Evolutionary conservation across 1,139 yeast genomes (phyloP).

Genomic region (Taphrina flavorubra): DNA sequence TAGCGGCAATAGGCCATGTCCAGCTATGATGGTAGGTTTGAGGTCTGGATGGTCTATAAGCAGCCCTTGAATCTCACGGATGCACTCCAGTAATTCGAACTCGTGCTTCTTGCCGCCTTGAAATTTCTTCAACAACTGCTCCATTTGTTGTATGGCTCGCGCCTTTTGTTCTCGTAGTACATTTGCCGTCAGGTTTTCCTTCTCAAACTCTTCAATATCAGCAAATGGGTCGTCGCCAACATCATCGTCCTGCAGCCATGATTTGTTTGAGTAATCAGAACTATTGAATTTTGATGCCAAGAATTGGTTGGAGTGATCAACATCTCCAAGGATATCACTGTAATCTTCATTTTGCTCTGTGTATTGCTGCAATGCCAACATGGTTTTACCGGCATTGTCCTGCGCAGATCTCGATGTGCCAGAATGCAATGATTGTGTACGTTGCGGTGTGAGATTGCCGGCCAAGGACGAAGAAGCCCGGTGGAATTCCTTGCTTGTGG

Average conservation of each 20-base stretch:
- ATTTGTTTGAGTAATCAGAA: conserved; percentile 14
- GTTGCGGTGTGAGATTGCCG: background rate
- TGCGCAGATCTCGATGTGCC: background rate
- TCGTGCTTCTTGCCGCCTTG: conserved; percentile 43
- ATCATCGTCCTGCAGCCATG: conserved; percentile 40
- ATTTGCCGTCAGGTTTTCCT: conserved; percentile 46
- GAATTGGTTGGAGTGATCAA: background rate
- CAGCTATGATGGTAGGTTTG: conserved; percentile 53
- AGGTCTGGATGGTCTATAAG: conserved; percentile 54
- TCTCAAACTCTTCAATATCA: conserved; percentile 45
- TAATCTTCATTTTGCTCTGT: conserved; percentile 33
- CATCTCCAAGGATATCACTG: conserved; percentile 36
- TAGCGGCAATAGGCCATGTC: conserved; percentile 60
- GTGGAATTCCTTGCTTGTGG: background rate
- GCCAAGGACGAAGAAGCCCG: background rate
- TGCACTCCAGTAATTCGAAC: conserved; percentile 8
- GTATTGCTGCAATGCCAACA: conserved; percentile 15
- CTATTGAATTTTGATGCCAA: conserved; percentile 4
- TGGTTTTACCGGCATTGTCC: background rate
- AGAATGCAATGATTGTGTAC: background rate
- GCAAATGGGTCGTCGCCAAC: conserved; percentile 49
- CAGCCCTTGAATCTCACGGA: conserved; percentile 44
- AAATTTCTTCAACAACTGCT: conserved; percentile 44
- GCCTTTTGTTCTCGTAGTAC: conserved; percentile 49
- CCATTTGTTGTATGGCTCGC: conserved; percentile 46